Conservation (phyloP, 345 rosid genomes). For the Aegle marmelos region DNA sequence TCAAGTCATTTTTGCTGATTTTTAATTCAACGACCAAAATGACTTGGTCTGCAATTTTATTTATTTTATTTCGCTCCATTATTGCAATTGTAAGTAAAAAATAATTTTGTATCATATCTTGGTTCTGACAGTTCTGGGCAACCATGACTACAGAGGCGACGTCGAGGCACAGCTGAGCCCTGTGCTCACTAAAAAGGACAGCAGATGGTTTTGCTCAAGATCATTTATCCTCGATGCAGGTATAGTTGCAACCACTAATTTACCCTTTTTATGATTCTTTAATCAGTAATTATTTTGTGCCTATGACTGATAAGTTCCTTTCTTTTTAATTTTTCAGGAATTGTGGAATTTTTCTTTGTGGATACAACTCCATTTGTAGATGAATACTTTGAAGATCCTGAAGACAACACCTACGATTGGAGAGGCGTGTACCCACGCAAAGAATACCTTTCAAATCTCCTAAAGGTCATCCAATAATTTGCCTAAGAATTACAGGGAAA, state of each 20-base stretch:
- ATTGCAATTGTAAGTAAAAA: neutral
- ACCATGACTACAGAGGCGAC: slow-evolving; percentile 60
- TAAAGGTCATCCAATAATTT: slow-evolving; percentile 28
- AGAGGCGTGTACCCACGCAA: slow-evolving; percentile 24
- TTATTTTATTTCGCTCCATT: neutral
- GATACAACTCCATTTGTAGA: slow-evolving; percentile 47
- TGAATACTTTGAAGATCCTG: slow-evolving; percentile 33
- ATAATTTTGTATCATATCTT: too few species aligned
- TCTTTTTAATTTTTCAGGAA: slow-evolving; percentile 16
- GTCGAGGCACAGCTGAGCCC: slow-evolving; percentile 59
- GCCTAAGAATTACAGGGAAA: neutral
- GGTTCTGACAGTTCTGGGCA: slow-evolving; percentile 44
- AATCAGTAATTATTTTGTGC: neutral
- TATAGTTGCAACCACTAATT: neutral
- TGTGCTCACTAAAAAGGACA: slow-evolving; percentile 30
- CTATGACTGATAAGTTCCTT: too few species aligned
- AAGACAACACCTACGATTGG: slow-evolving; percentile 39
- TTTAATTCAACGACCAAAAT: too few species aligned
- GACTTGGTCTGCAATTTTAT: neutral
- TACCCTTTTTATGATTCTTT: neutral
- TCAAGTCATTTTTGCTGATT: neutral
- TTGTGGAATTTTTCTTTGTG: slow-evolving; percentile 39
- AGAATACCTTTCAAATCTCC: slow-evolving; percentile 40
- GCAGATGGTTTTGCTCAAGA: slow-evolving; percentile 53
- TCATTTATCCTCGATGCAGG: slow-evolving; percentile 43